A percentile compares a stretch with the other conserved stretches of the same genome.
These are phyloP conservation scores for Digitaria exilis DNA, from an alignment of 202 grass and related monocot species.

Conservation along the genomic window DNA sequence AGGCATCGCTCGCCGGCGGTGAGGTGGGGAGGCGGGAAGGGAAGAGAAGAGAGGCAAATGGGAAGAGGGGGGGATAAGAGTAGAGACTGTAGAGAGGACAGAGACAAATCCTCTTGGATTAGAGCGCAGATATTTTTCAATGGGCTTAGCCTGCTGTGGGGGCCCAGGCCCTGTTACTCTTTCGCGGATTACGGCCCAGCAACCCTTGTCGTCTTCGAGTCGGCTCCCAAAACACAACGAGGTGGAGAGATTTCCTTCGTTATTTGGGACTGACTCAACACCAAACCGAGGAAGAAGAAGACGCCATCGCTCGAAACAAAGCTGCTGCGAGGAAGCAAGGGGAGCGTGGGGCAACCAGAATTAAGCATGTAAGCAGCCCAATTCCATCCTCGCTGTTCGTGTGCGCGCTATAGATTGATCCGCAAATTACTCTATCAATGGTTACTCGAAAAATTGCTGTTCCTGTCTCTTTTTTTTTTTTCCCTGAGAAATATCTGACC, in stretches of 20 bases:
- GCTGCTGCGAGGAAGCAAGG: conserved; percentile 4
- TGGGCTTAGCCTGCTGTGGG: not conserved
- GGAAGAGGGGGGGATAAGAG: conserved; percentile 36
- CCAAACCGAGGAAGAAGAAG: not conserved
- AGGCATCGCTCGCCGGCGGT: conserved; percentile 46
- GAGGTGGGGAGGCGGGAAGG: conserved; percentile 10
- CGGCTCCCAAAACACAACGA: not conserved
- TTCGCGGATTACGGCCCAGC: not conserved
- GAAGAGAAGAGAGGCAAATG: conserved; percentile 19
- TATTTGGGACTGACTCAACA: not conserved
- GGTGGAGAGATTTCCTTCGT: not conserved
- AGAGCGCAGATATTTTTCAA: conserved; percentile 23
- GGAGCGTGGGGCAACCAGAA: not conserved
- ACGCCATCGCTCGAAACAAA: not conserved
- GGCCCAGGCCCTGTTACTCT: not conserved
- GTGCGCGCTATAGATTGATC: not conserved
- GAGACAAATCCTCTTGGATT: not conserved
- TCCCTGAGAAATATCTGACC: not conserved
- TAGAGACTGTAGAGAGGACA: not conserved
- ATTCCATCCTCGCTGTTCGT: conserved; percentile 2
- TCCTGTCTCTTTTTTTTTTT: not conserved
- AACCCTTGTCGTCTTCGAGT: not conserved
- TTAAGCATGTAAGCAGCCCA: conserved; percentile 52
- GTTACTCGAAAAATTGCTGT: not conserved
- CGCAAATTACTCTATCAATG: not conserved